Evolutionary conservation across 1,284 basidiomycete genomes (phyloP).

Genomic region (Vanrija humicola): DNA sequence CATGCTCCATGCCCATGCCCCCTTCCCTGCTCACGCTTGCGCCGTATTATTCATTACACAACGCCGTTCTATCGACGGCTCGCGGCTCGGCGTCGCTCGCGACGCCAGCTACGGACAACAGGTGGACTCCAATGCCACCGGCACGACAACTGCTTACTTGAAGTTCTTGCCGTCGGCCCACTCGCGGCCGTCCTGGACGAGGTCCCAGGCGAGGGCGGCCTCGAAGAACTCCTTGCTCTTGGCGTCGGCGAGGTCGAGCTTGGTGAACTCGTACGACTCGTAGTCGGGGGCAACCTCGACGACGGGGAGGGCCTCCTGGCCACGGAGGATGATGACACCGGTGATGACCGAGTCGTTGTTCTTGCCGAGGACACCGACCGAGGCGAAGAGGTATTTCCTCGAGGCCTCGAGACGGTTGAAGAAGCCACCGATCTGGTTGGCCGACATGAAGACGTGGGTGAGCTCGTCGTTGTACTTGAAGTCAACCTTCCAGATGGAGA

Average conservation of each 20-base stretch:
- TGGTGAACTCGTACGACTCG: constrained; percentile 81
- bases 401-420: constrained; percentile 93
- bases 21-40: not conserved
- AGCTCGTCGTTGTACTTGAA: constrained; percentile 97
- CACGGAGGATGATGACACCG: constrained; percentile 78
- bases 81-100: not conserved
- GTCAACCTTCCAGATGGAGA: constrained; percentile 86
- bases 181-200: constrained; percentile 75
- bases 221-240: constrained; percentile 85
- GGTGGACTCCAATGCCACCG: not conserved
- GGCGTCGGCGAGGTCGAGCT: constrained; percentile 57
- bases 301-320: constrained; percentile 61
- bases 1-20: not conserved
- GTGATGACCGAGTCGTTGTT: constrained; percentile 71
- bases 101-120: not conserved
- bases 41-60: not conserved
- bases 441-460: constrained; percentile 87
- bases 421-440: constrained; percentile 77
- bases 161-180: constrained; percentile 60
- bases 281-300: constrained; percentile 80
- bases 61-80: not conserved
- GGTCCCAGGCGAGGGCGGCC: constrained; percentile 83
- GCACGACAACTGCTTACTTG: constrained; percentile 35
- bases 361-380: constrained; percentile 82
- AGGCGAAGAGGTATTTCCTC: constrained; percentile 92